phyloP scores from a whole-genome alignment of 495 filamentous ascomycete species.

The Penicillium goetzii region DNA sequence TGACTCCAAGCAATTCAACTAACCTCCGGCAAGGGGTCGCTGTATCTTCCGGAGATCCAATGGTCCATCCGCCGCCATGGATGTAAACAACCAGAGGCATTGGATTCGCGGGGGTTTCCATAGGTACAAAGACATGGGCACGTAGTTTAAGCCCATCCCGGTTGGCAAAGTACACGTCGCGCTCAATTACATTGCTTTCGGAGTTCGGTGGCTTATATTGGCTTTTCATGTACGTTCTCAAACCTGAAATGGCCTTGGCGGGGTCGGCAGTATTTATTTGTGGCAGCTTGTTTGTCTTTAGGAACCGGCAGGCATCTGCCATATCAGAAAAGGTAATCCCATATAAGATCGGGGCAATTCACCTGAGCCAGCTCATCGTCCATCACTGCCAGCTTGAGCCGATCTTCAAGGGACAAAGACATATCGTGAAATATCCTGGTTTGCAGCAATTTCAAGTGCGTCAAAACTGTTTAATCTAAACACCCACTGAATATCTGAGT shows the following conservation, averaged over 20 bases:
- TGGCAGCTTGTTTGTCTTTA: background rate
- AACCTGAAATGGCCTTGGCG: background rate
- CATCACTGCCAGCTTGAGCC: background rate
- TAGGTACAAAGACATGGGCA: background rate
- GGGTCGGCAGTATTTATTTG: background rate
- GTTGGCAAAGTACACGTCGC: background rate
- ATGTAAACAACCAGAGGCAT: conserved; percentile 3
- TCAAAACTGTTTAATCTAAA: background rate
- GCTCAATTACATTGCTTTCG: background rate
- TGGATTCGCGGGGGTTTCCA: background rate
- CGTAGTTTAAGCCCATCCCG: conserved; percentile 1
- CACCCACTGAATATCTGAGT: background rate
- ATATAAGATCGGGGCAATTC: background rate
- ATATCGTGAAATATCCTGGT: background rate
- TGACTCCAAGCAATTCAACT: background rate
- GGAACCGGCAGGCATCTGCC: background rate
- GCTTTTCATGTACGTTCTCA: conserved; percentile 9
- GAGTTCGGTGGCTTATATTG: background rate
- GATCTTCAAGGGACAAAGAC: background rate
- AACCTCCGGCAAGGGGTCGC: background rate
- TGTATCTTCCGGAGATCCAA: conserved; percentile 8
- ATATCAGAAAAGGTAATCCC: background rate
- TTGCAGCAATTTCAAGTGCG: background rate
- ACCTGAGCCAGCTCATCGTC: background rate
- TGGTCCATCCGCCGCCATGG: conserved; percentile 4